A percentile compares a stretch with the other conserved stretches of the same genome.
These are phyloP conservation scores for Aspergillus incahuasiensis DNA, from an alignment of 495 filamentous ascomycete species.

Conservation along the genomic window DNA sequence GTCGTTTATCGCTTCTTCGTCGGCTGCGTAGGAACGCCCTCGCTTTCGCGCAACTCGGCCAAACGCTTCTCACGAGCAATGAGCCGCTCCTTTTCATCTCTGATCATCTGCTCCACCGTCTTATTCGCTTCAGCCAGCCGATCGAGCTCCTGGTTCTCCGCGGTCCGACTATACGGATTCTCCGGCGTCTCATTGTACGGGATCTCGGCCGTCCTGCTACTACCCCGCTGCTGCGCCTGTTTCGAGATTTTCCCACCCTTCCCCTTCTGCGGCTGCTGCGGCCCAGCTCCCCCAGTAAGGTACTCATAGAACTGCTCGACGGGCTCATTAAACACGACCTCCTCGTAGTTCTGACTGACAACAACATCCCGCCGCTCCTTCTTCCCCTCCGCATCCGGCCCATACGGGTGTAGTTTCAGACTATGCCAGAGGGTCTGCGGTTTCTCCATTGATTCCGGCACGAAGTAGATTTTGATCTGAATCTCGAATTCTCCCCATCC, in stretches of 20 bases:
- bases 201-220: constrained; percentile 65
- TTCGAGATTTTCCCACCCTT: constrained; percentile 45
- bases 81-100: constrained; percentile 61
- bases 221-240: constrained; percentile 44
- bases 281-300: constrained; percentile 58
- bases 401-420: constrained; percentile 87
- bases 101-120: constrained; percentile 65
- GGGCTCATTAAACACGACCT: constrained; percentile 93
- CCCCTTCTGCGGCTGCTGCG: constrained; percentile 30
- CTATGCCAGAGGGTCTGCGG: constrained; percentile 87
- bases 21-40: constrained; percentile 33
- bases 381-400: constrained; percentile 70
- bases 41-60: constrained; percentile 56
- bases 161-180: constrained; percentile 70
- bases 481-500: constrained; percentile 99
- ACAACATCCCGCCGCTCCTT: constrained; percentile 62
- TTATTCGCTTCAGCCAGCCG: constrained; percentile 54
- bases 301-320: constrained; percentile 83
- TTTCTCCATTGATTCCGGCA: constrained; percentile 79
- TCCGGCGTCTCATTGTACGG: constrained; percentile 57
- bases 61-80: constrained; percentile 59
- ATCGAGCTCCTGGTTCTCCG: constrained; percentile 65
- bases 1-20: constrained; percentile 40
- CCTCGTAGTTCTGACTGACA: constrained; percentile 74
- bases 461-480: constrained; percentile 86